Evolutionary conservation across 805 yeast species (phyloP).

Genomic region (Lipomyces anomalus): DNA sequence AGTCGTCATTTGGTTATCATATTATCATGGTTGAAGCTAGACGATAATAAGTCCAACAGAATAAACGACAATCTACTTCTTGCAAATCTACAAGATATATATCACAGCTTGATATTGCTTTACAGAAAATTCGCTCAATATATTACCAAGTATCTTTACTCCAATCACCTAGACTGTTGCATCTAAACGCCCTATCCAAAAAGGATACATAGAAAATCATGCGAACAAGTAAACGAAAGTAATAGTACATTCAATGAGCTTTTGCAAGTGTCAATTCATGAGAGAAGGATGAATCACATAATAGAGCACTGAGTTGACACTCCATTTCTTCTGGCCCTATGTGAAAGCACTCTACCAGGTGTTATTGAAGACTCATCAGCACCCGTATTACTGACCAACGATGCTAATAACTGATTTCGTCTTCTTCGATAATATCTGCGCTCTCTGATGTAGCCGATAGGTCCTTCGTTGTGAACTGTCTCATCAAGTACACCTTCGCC

Average conservation of each 20-base stretch:
- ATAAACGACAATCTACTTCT: background rate
- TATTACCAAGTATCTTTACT: too few species aligned
- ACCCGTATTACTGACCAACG: background rate
- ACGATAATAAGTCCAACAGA: too few species aligned
- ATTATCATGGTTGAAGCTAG: conserved; percentile 20
- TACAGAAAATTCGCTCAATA: too few species aligned
- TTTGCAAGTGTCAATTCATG: too few species aligned
- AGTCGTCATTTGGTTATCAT: conserved; percentile 23
- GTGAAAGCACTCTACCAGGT: background rate
- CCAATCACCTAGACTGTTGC: too few species aligned
- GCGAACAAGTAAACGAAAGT: too few species aligned
- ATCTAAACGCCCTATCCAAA: too few species aligned
- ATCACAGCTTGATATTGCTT: too few species aligned
- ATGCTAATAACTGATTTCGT: background rate
- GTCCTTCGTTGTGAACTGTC: background rate
- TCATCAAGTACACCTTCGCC: background rate
- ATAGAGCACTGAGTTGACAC: background rate
- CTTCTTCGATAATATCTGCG: background rate
- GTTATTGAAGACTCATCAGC: background rate
- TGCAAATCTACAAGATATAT: background rate
- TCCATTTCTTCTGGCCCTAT: background rate
- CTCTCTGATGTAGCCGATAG: background rate
- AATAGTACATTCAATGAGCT: too few species aligned
- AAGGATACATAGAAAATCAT: too few species aligned
- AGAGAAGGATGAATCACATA: too few species aligned